phyloP scores from a whole-genome alignment of 2,329 filamentous ascomycete genomes.

The Colletotrichum australisinense region DNA sequence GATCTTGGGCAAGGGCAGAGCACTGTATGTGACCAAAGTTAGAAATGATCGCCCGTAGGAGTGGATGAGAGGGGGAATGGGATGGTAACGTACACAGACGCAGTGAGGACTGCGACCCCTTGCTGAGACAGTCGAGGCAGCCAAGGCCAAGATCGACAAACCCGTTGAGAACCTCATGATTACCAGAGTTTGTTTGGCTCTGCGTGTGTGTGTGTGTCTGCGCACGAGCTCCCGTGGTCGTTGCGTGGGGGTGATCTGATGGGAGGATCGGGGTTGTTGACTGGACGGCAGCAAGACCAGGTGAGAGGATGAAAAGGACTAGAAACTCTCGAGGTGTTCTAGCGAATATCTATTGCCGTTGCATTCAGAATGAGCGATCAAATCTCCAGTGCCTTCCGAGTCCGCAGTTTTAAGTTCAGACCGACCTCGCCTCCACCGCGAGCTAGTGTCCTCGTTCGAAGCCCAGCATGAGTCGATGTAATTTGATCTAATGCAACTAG shows the following conservation, averaged over 20 bases:
- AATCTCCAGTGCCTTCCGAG: not conserved
- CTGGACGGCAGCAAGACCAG: not conserved
- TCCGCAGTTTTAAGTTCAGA: not conserved
- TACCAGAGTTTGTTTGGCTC: not conserved
- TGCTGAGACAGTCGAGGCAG: not conserved
- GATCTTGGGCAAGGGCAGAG: constrained; percentile 36
- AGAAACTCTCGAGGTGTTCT: not conserved
- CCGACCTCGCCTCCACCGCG: not conserved
- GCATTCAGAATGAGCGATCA: not conserved
- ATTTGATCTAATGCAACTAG: not conserved
- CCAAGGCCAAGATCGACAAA: constrained; percentile 14
- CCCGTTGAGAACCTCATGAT: constrained; percentile 16
- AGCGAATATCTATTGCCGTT: not conserved
- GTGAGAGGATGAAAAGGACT: not conserved
- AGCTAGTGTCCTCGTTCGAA: not conserved
- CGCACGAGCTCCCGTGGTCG: not conserved
- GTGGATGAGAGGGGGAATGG: not conserved
- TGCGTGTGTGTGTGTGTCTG: not conserved
- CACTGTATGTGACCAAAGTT: constrained; percentile 39
- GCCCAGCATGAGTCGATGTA: not conserved
- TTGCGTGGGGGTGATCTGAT: not conserved
- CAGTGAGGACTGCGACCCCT: constrained; percentile 15
- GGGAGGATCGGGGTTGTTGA: not conserved
- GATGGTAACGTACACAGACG: constrained; percentile 7
- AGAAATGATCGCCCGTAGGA: not conserved